Base-by-base conservation (phyloP, 2,329 filamentous ascomycete species). In the Microcyclosporella mali region DNA sequence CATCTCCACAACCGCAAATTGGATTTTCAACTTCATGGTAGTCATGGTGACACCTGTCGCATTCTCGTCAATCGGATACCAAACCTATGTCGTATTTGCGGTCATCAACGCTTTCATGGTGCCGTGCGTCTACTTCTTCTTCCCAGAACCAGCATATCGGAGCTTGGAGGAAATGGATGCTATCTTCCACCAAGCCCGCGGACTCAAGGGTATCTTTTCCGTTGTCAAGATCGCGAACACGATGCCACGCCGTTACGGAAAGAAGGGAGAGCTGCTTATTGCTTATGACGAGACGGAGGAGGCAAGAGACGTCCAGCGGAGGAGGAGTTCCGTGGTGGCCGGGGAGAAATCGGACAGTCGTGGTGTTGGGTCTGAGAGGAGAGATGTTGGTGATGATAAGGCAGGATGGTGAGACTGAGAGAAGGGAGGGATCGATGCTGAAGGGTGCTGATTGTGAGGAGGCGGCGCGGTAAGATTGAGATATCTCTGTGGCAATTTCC, bases 151-250 rank as follows among this genome's bases (percentile, higher is more conserved):
- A 8, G 75, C 75, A 1, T 78, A 78, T 56, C 71, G 79, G 31
- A 77, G 73, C 1, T 71, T 84, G 15, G 79, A 84, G 60, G 79
- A 83, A 57, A 82, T 84, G 74, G 79, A 83, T 53, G 66, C 63
- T 52, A 81, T 82, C 55, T 51, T 58, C 27, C 56, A 57, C 38
- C 37, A 56, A 21, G 55, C 55, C 3, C 45, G 53, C 12, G 57
- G 57, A 18, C 48, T 53, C 16, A 50, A 80, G 81, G 62, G 79
- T 80, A 66, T 70, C 10, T 77, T 78, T 53, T 56, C 67, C 6
- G 67, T 75, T 3, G 75, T 81, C 15, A 61, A 66, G 37, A 62
- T 75, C 28, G 77, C 77, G 2, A 60, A 65, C 8, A 61, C 73
- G 1, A 65, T 74, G 53, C 76, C 77, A 8, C 69, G 73, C 50